Percentiles rank a stretch among this genome's conserved stretches.
Conservation (phyloP, 2,329 filamentous ascomycete species). For the Microsporum audouinii region DNA sequence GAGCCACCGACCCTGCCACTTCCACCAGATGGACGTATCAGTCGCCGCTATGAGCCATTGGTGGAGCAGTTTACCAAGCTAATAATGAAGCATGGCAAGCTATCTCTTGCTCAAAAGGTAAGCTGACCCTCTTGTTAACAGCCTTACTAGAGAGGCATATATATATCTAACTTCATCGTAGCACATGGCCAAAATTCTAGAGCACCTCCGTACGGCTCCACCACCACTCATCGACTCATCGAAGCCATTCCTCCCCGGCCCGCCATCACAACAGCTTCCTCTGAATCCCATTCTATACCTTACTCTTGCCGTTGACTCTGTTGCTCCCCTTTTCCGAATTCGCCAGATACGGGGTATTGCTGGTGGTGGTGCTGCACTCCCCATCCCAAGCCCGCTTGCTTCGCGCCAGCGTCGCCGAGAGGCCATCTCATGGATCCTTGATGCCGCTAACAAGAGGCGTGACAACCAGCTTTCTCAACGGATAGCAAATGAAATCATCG, state of each 20-base stretch:
- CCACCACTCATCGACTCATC: conserved; percentile 63
- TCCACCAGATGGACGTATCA: conserved; percentile 52
- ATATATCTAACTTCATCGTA: conserved; percentile 29
- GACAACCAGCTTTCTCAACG: conserved; percentile 63
- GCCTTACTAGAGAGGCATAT: not conserved
- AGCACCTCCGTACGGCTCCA: conserved; percentile 68
- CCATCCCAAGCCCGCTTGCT: conserved; percentile 66
- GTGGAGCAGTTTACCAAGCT: conserved; percentile 80
- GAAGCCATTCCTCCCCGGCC: conserved; percentile 52
- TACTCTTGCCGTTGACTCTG: conserved; percentile 78
- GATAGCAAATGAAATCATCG: conserved; percentile 74
- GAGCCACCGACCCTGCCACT: conserved; percentile 57
- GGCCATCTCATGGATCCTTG: conserved; percentile 82
- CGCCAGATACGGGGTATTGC: conserved; percentile 63
- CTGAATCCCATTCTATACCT: conserved; percentile 85
- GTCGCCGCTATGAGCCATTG: conserved; percentile 74
- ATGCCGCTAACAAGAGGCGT: conserved; percentile 66
- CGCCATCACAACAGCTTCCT: conserved; percentile 67
- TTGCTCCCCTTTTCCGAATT: conserved; percentile 78
- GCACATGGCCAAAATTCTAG: conserved; percentile 78
- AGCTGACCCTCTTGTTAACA: conserved; percentile 11
- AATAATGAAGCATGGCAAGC: conserved; percentile 84
- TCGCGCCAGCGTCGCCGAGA: conserved; percentile 63
- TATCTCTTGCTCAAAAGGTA: conserved; percentile 81
- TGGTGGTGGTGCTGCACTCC: conserved; percentile 74